These are phyloP conservation scores for Auricularia sp. DNA, from an alignment of 768 basidiomycete genomes.

Conservation along the genomic window DNA sequence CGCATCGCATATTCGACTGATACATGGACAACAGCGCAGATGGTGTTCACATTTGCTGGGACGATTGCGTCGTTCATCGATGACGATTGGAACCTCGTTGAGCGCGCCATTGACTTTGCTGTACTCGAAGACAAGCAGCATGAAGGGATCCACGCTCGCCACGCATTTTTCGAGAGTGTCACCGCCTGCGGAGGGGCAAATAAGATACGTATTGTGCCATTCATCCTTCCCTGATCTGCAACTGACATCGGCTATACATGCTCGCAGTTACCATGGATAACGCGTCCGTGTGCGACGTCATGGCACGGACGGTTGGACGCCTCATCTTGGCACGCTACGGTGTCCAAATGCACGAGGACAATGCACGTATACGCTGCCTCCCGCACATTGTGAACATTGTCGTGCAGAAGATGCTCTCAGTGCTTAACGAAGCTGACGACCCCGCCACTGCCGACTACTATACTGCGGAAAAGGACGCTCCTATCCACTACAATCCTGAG, in stretches of 20 bases:
- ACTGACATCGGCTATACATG: conserved; percentile 13
- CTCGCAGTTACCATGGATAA: conserved; percentile 23
- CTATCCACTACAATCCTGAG: conserved; percentile 21
- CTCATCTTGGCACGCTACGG: conserved; percentile 9
- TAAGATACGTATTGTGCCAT: conserved; percentile 25
- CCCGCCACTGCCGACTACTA: conserved; percentile 20
- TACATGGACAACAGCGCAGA: conserved; percentile 13
- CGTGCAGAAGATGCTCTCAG: conserved; percentile 22
- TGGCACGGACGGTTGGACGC: conserved; percentile 15
- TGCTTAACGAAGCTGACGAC: conserved; percentile 17
- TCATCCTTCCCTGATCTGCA: background rate
- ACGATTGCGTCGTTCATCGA: conserved; percentile 11
- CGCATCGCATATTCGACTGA: conserved; percentile 10
- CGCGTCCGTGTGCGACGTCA: conserved; percentile 24
- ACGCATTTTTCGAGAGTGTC: conserved; percentile 19
- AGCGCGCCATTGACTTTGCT: conserved; percentile 11
- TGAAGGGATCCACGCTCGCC: conserved; percentile 20
- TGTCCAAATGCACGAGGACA: conserved; percentile 17
- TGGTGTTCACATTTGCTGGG: conserved; percentile 15
- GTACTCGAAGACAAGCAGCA: conserved; percentile 14
- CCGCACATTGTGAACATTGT: conserved; percentile 28
- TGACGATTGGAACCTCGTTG: conserved; percentile 13
- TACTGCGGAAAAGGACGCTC: conserved; percentile 17
- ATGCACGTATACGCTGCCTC: conserved; percentile 25
- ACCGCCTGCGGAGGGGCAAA: conserved; percentile 17